phyloP scores from a whole-genome alignment of 345 rosid species.

The Raphanus raphanistrum region DNA sequence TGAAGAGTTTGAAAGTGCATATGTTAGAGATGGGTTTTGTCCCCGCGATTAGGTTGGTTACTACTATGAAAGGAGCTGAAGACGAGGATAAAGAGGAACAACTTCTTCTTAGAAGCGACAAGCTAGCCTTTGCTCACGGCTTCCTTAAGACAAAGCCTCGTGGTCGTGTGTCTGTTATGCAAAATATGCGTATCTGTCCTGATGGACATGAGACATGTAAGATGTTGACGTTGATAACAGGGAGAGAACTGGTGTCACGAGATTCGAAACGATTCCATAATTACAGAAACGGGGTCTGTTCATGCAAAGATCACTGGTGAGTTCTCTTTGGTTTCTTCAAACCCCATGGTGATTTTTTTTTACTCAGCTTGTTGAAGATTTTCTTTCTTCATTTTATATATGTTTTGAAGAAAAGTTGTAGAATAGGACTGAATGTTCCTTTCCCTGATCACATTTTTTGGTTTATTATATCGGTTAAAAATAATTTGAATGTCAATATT shows the following conservation, averaged over 20 bases:
- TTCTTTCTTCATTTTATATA: background rate
- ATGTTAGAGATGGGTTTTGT: conserved; percentile 80
- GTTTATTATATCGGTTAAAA: background rate
- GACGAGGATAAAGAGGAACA: conserved; percentile 74
- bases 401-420: background rate
- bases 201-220: conserved; percentile 74
- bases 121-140: conserved; percentile 62
- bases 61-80: conserved; percentile 43
- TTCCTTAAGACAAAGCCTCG: conserved; percentile 51
- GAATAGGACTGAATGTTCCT: background rate
- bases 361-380: background rate
- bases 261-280: conserved; percentile 67
- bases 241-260: conserved; percentile 56
- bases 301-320: conserved; percentile 76
- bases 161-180: conserved; percentile 46
- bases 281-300: conserved; percentile 57
- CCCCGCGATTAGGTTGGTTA: conserved; percentile 53
- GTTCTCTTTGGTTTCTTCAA: background rate
- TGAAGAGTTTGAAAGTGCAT: conserved; percentile 56
- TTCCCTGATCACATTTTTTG: background rate
- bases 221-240: conserved; percentile 70
- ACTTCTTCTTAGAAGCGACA: conserved; percentile 68
- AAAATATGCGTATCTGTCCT: conserved; percentile 62
- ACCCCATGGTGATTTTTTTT: background rate
- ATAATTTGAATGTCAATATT: too few species aligned